phyloP scores from a whole-genome alignment of 805 yeast species.

The Starmerella tilneyi region DNA sequence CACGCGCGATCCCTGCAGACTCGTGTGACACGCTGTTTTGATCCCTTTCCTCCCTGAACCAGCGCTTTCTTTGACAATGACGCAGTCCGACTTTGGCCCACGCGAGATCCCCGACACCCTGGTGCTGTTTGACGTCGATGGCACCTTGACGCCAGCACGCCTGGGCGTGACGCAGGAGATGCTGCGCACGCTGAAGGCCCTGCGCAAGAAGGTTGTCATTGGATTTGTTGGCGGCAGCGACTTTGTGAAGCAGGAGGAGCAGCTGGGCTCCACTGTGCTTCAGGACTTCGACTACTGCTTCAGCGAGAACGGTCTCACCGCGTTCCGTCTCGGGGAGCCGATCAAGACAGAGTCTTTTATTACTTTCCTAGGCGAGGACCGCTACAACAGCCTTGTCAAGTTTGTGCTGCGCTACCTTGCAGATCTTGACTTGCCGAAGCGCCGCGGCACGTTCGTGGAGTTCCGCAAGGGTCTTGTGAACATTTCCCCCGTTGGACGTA shows the following conservation, averaged over 20 bases:
- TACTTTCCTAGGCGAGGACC: constrained; percentile 88
- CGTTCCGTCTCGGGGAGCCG: constrained; percentile 81
- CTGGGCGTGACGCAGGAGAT: constrained; percentile 54
- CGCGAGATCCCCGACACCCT: constrained; percentile 61
- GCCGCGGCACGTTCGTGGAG: constrained; percentile 98
- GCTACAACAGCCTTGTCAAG: constrained; percentile 79
- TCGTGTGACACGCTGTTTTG: neutral
- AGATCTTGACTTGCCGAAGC: constrained; percentile 79
- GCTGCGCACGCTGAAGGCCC: constrained; percentile 53
- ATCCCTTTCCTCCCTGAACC: neutral
- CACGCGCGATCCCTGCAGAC: too few species aligned
- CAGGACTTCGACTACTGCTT: constrained; percentile 87
- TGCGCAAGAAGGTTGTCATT: constrained; percentile 85
- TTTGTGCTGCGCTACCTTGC: constrained; percentile 79
- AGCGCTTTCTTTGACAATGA: constrained; percentile 4
- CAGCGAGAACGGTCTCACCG: constrained; percentile 96
- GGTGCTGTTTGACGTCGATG: constrained; percentile 95
- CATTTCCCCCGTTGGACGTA: constrained; percentile 97
- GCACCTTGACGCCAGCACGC: constrained; percentile 97
- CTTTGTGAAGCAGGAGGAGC: constrained; percentile 88
- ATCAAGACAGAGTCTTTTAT: constrained; percentile 91
- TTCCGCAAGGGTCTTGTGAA: constrained; percentile 99
- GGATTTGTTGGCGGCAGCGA: constrained; percentile 99
- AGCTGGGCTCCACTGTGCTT: constrained; percentile 70
- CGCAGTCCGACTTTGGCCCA: constrained; percentile 57